phyloP scores from a whole-genome alignment of 352 stramenopile species.

The Pythium guiyangense region DNA sequence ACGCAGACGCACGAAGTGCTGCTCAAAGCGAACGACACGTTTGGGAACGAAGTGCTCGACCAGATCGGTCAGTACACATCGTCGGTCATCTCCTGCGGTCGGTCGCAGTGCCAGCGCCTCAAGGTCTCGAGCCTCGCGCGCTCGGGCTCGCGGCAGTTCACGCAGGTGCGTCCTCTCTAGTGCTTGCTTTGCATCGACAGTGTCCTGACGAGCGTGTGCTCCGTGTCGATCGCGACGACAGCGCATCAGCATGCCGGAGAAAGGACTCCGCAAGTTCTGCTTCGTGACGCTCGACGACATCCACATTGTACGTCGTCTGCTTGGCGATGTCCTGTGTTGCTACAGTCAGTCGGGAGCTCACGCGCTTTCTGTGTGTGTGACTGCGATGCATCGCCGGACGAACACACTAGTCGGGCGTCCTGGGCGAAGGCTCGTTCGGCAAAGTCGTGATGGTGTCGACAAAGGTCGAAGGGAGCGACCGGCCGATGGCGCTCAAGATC shows the following conservation, averaged over 20 bases:
- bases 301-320: conserved; percentile 32
- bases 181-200: background rate
- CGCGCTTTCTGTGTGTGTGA: too few relatives aligned
- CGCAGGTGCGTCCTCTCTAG: conserved; percentile 24
- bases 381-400: too few relatives aligned
- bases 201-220: background rate
- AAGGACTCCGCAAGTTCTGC: conserved; percentile 42
- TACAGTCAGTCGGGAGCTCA: too few relatives aligned
- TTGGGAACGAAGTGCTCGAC: conserved; percentile 61
- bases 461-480: conserved; percentile 44
- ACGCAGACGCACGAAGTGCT: conserved; percentile 36
- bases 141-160: conserved; percentile 54
- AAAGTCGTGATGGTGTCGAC: conserved; percentile 92
- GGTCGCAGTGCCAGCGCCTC: conserved; percentile 59
- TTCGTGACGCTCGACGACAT: conserved; percentile 60
- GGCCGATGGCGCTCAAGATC: conserved; percentile 88
- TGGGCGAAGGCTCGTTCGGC: conserved; percentile 95
- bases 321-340: too few relatives aligned
- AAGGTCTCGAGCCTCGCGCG: conserved; percentile 49
- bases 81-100: conserved; percentile 54
- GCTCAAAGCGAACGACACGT: conserved; percentile 75
- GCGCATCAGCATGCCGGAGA: conserved; percentile 44
- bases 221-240: conserved; percentile 13
- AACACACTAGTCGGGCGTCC: conserved; percentile 56
- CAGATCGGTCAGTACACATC: conserved; percentile 42